Evolutionary conservation across 768 basidiomycete genomes (phyloP), one percentile per base, ranked within the genome.

Genomic region (Boletus fagicola): DNA sequence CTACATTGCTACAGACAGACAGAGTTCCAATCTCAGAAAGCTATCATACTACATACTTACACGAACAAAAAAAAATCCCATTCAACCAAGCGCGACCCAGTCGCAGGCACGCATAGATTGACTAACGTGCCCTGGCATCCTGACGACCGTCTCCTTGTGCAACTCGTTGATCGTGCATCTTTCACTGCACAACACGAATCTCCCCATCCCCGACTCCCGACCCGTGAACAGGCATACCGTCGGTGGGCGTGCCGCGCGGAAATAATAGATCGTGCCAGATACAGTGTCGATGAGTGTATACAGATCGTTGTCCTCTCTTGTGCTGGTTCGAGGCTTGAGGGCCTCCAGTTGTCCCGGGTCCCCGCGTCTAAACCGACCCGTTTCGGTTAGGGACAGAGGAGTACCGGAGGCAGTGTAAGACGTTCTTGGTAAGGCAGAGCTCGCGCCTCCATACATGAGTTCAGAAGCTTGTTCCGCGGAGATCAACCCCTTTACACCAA

Each of bases 401-500:
- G 67, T 64, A 11, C 67, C 67, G 1, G 58, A 58, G 40, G 67
- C 12, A 13, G 33, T 71, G 44, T 69, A 71, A 43, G 11, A 42
- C 3, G 44, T 63, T 35, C 55, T 48, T 33, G 65, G 62, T 3
- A 64, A n/a, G 9, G 38, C 9, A 1, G 9, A 46, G 13, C 58
- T 49, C 3, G 55, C 20, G 33, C 57, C 54, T 35, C 66, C 66
- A 13, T 63, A 70, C 15, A 58, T 31, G 43, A 59, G 22, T 0
- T 5, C 28, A 0, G 67, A 67, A 0, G 64, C 67, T 39, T 63
- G 39, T 30, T 69, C 56, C 0, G 57, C 61, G 35, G 69, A 69
- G 5, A 71, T 22, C 49, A 69, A 18, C 8, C 69, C 67, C n/a
- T 57, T 69, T 12, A 71, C 61, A 3, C 67, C 67, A 20, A 68